Percentiles rank a stretch among this genome's conserved stretches.
Conservation (phyloP, 2,329 filamentous ascomycete species). For the Venturia effusa region DNA sequence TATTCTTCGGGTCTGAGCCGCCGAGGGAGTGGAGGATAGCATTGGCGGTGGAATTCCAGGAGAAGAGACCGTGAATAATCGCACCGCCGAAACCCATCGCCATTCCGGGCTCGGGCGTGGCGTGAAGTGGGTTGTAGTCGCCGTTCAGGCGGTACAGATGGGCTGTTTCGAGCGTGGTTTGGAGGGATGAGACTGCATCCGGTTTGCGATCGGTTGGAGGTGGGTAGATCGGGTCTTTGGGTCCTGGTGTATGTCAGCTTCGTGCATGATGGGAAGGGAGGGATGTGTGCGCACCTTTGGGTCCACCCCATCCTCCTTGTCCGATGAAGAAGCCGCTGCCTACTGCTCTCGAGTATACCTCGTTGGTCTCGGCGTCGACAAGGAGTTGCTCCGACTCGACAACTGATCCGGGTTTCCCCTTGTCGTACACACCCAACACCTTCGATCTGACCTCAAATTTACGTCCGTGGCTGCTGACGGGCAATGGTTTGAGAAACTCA, state of each 20-base stretch:
- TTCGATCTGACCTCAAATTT: conserved; percentile 68
- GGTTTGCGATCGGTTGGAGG: conserved; percentile 62
- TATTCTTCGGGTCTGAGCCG: conserved; percentile 64
- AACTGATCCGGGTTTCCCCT: conserved; percentile 73
- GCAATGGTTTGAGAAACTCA: conserved; percentile 65
- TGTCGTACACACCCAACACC: conserved; percentile 80
- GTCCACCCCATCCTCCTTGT: conserved; percentile 77
- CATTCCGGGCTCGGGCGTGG: conserved; percentile 69
- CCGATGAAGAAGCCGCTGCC: conserved; percentile 70
- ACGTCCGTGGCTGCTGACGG: conserved; percentile 56
- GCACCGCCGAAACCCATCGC: conserved; percentile 86
- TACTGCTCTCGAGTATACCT: conserved; percentile 60
- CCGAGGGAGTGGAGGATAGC: conserved; percentile 63
- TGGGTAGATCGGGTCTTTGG: conserved; percentile 66
- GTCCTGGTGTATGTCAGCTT: conserved; percentile 27
- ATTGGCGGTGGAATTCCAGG: conserved; percentile 71
- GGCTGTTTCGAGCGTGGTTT: conserved; percentile 62
- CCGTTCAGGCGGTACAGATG: conserved; percentile 60
- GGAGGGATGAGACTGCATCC: conserved; percentile 58
- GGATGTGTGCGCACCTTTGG: conserved; percentile 53
- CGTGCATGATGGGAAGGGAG: not conserved
- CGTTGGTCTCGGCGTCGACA: conserved; percentile 57
- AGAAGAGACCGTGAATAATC: conserved; percentile 84
- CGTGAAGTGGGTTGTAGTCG: conserved; percentile 90
- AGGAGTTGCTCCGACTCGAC: conserved; percentile 69